These are phyloP conservation scores for Haematococcus lacustris DNA, from an alignment of 139 green algal species.

Conservation along the genomic window DNA sequence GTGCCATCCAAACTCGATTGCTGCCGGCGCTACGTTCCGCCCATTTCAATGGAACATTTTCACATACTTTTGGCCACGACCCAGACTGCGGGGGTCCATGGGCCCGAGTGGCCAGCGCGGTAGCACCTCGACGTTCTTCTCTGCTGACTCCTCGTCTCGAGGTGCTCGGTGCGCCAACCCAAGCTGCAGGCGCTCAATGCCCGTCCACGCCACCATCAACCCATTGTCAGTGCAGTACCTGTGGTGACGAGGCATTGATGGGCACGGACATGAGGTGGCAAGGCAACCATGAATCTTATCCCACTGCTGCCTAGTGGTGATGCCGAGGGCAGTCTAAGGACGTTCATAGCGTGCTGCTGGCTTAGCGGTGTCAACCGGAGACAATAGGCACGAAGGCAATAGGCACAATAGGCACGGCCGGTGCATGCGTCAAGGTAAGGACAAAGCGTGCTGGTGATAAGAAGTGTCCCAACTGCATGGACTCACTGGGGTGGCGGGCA, in stretches of 20 bases:
- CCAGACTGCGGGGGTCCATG: constrained; percentile 24
- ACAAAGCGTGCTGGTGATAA: no score
- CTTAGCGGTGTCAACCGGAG: no score
- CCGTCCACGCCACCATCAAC: constrained; percentile 92
- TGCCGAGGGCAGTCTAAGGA: no score
- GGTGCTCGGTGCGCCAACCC: constrained; percentile 25
- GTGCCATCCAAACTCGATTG: neutral
- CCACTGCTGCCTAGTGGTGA: no score
- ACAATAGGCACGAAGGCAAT: no score
- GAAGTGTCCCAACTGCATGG: no score
- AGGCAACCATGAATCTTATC: no score
- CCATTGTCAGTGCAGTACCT: constrained; percentile 95
- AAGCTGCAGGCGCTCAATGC: constrained; percentile 29
- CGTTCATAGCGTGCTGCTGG: no score
- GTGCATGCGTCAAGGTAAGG: no score
- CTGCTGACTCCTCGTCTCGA: constrained; percentile 3
- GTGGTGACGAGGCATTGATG: no score
- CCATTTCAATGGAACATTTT: constrained; percentile 5
- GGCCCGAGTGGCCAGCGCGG: constrained; percentile 44
- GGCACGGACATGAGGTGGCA: no score
- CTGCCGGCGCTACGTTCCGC: neutral
- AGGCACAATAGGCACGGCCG: no score
- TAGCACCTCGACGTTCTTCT: constrained; percentile 27
- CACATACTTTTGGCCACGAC: neutral
- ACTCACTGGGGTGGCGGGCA: constrained; percentile 64